Evolutionary conservation across 495 filamentous ascomycete genomes (phyloP).

Genomic region (Neurospora cerealis): DNA sequence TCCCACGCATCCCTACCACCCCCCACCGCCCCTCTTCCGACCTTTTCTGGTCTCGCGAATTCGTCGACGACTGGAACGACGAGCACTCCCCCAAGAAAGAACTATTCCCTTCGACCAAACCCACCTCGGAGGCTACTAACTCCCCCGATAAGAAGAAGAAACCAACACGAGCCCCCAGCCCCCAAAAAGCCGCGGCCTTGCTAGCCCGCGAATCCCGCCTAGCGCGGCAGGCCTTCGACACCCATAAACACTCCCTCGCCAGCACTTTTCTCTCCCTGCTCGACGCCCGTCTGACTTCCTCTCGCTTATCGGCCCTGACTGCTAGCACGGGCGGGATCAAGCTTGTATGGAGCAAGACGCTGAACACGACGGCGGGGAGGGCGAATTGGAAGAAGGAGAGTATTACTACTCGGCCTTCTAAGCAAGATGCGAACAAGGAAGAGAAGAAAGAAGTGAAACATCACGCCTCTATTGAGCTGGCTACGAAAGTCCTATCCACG

Average conservation of each 20-base stretch:
- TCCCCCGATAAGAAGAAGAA: slow-evolving; percentile 46
- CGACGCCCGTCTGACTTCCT: slow-evolving; percentile 54
- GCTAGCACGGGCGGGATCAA: slow-evolving; percentile 63
- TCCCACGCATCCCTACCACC: slow-evolving; percentile 25
- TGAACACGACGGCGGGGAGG: slow-evolving; percentile 78
- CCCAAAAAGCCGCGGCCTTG: slow-evolving; percentile 11
- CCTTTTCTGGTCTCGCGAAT: slow-evolving; percentile 69
- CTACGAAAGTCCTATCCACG: slow-evolving; percentile 73
- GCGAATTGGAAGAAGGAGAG: slow-evolving; percentile 69
- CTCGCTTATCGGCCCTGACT: slow-evolving; percentile 50
- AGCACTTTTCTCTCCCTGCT: slow-evolving; percentile 46
- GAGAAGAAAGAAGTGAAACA: slow-evolving; percentile 31
- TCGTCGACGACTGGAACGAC: slow-evolving; percentile 76
- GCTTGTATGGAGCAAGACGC: slow-evolving; percentile 74
- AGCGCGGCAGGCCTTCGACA: slow-evolving; percentile 51
- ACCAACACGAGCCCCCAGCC: slow-evolving; percentile 8
- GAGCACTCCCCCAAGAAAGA: slow-evolving; percentile 60
- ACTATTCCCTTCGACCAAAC: slow-evolving; percentile 20
- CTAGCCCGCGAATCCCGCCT: slow-evolving; percentile 23
- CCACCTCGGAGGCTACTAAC: slow-evolving; percentile 21
- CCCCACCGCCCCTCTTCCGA: slow-evolving; percentile 58
- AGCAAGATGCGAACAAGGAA: background rate
- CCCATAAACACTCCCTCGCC: slow-evolving; percentile 56
- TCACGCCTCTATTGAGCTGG: slow-evolving; percentile 74
- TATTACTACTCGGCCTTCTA: slow-evolving; percentile 20